These are phyloP conservation scores for Tulasnella sp. DNA, from an alignment of 768 basidiomycete species.

Conservation along the genomic window DNA sequence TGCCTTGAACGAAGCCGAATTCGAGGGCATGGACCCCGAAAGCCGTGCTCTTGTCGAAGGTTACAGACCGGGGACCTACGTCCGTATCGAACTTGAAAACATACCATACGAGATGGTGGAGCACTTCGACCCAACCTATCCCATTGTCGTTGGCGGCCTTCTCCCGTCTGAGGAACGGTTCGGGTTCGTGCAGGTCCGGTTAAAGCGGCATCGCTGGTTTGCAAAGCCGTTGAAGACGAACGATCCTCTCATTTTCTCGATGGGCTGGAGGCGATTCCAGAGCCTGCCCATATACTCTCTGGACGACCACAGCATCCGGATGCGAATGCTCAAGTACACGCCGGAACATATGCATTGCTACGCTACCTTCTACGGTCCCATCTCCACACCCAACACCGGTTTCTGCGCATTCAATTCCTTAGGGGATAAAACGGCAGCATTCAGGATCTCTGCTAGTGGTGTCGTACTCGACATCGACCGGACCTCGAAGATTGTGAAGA, in stretches of 20 bases:
- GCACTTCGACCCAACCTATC: conserved; percentile 89
- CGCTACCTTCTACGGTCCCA: conserved; percentile 96
- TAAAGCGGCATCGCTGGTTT: conserved; percentile 97
- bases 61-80: conserved; percentile 85
- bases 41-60: conserved; percentile 86
- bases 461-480: conserved; percentile 93
- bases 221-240: conserved; percentile 91
- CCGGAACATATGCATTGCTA: conserved; percentile 99
- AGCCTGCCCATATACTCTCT: conserved; percentile 92
- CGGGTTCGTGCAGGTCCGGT: conserved; percentile 90
- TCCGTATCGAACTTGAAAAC: conserved; percentile 82
- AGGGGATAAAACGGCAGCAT: conserved; percentile 64
- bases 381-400: conserved; percentile 88
- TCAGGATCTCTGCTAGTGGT: conserved; percentile 90
- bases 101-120: conserved; percentile 93
- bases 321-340: conserved; percentile 99
- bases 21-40: conserved; percentile 74
- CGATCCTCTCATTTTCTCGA: conserved; percentile 91
- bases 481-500: conserved; percentile 95
- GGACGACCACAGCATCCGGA: conserved; percentile 96
- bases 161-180: conserved; percentile 88
- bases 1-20: conserved; percentile 81
- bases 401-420: conserved; percentile 97
- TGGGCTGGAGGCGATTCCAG: conserved; percentile 99
- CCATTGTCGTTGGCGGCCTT: conserved; percentile 90